Base-by-base conservation (phyloP, 331 rosid species). In the Quercus lobata region DNA sequence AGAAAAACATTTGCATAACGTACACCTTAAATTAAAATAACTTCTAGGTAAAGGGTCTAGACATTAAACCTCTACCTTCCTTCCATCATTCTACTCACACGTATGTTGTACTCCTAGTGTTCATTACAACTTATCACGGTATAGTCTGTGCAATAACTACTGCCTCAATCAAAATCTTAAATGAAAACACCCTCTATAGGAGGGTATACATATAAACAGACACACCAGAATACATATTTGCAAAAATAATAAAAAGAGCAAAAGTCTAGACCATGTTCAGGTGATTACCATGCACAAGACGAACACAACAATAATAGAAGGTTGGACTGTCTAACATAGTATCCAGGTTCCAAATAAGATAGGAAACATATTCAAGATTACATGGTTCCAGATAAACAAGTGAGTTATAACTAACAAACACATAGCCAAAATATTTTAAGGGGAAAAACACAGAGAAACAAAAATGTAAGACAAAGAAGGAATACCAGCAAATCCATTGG, bases 401-500 rank as follows among this genome's bases (percentile, higher is more conserved):
- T 18, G 37, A 32, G 6, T 66, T 34, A 22, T 32, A 18, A 32
- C 16, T 32, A 30, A 29, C 1, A 29, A 41, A 41, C 46, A 41
- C 46, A 7, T 7, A 41, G 10, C 46, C 46, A 41, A 41, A 41
- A 41, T 41, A 41, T 2, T 41, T 8, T 41, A 8, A 41, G 12
- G 3, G 12, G 3, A 41, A 41, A 41, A 41, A 41, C 46, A 49
- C 1, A 49, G 18, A 49, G 54, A 49, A 49, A 49, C 5, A 4
- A 49, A 12, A 49, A 4, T 49, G 54, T 49, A 49, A 49, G 27
- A 27, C 25, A 14, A 1, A 41, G 18, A 2, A 56, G 75, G 69
- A 73, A 82, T 90, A 95, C 98, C 96, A 95, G 81, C 74, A 95
- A 82, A 77, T 93, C 98, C 87, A 86, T 87, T 21, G 97, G 97